Conservation (phyloP, 176 grass and related monocot genomes). For the bread wheat (Triticum aestivum) region DNA sequence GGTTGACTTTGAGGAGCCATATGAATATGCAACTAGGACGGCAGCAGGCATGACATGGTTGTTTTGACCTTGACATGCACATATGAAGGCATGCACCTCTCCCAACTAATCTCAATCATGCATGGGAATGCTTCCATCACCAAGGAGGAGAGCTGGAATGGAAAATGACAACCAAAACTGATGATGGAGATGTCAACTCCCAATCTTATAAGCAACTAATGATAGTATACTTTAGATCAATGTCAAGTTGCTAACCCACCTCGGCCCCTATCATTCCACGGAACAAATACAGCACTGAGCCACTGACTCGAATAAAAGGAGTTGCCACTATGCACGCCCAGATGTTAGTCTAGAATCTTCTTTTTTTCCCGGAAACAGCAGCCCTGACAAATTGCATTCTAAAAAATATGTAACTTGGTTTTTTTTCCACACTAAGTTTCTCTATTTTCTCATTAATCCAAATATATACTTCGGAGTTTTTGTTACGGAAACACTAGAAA, state of each 20-base stretch:
- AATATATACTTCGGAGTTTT: neutral
- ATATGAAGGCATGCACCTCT: neutral
- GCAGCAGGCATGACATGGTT: conserved; percentile 1
- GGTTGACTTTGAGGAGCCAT: conserved; percentile 22
- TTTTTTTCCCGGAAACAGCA: neutral
- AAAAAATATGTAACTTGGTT: neutral
- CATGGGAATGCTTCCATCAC: conserved; percentile 13
- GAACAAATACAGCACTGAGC: conserved; percentile 6
- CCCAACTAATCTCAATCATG: conserved; percentile 28
- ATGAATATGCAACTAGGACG: neutral
- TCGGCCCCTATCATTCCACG: conserved; percentile 10
- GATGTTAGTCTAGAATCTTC: neutral
- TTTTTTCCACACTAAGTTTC: neutral
- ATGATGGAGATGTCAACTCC: conserved; percentile 28
- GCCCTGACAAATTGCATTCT: neutral
- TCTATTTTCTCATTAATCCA: neutral
- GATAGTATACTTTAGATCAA: neutral
- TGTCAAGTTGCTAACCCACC: neutral
- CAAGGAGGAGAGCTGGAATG: neutral
- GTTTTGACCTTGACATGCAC: conserved; percentile 19
- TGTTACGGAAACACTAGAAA: too few species aligned
- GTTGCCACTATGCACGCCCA: neutral
- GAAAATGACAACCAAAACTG: neutral
- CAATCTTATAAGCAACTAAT: neutral
- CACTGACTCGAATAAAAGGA: neutral